phyloP scores from a whole-genome alignment of 2,329 filamentous ascomycete genomes.

The Blastomyces parvus region DNA sequence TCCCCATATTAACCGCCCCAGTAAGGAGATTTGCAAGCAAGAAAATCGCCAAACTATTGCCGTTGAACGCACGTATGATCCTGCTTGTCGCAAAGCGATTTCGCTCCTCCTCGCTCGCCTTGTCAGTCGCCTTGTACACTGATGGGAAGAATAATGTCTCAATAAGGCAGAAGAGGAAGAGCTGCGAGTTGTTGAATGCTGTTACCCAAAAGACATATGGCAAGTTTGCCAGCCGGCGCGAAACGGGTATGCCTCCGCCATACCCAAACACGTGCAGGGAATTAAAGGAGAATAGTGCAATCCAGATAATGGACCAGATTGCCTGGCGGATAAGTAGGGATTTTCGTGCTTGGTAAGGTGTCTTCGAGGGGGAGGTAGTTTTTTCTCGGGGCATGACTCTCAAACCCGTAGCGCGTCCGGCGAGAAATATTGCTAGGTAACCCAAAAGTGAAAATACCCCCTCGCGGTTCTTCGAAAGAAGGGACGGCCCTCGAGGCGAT shows the following conservation, averaged over 20 bases:
- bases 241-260: conserved; percentile 57
- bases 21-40: conserved; percentile 82
- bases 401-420: conserved; percentile 75
- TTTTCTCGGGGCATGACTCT: conserved; percentile 59
- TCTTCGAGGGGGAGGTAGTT: conserved; percentile 36
- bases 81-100: conserved; percentile 64
- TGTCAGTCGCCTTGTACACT: conserved; percentile 50
- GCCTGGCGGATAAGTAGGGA: conserved; percentile 55
- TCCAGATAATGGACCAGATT: conserved; percentile 59
- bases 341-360: conserved; percentile 38
- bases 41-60: conserved; percentile 79
- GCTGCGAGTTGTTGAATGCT: conserved; percentile 80
- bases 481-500: conserved; percentile 60
- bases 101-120: conserved; percentile 52
- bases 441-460: conserved; percentile 92
- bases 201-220: conserved; percentile 88
- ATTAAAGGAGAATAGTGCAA: conserved; percentile 56
- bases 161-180: conserved; percentile 66
- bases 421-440: conserved; percentile 89
- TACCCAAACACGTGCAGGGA: conserved; percentile 62
- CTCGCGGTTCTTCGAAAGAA: conserved; percentile 85
- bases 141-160: conserved; percentile 71
- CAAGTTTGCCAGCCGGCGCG: conserved; percentile 80
- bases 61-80: conserved; percentile 75
- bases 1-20: conserved; percentile 75